phyloP scores from a whole-genome alignment of 306 rosid species.

The Acacia crassicarpa region DNA sequence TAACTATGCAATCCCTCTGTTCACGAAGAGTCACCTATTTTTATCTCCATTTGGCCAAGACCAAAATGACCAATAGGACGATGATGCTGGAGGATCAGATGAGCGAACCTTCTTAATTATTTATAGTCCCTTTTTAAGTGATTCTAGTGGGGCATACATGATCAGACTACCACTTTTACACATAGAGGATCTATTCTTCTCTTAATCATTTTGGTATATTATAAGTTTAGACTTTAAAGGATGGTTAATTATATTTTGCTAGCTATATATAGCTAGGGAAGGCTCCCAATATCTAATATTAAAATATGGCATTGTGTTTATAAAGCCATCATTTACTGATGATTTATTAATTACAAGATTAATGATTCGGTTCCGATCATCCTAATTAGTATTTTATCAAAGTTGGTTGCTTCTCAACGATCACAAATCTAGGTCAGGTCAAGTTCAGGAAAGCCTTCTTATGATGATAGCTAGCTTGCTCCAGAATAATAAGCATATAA shows the following conservation, averaged over 20 bases:
- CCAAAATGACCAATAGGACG: constrained; percentile 15
- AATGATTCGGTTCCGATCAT: background rate
- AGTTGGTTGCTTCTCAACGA: constrained; percentile 1
- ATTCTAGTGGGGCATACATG: constrained; percentile 48
- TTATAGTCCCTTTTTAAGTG: constrained; percentile 30
- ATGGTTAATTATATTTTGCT: background rate
- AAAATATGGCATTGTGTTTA: background rate
- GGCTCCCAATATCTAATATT: background rate
- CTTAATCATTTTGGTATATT: constrained; percentile 44
- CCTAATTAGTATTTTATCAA: background rate
- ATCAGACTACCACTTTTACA: constrained; percentile 37
- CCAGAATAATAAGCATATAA: background rate
- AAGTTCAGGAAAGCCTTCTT: background rate
- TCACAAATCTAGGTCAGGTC: background rate
- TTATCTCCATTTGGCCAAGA: constrained; percentile 24
- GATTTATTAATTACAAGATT: background rate
- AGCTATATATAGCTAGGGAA: background rate
- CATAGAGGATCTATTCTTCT: constrained; percentile 48
- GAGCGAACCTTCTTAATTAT: constrained; percentile 25
- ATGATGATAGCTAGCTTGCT: background rate
- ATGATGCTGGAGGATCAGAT: constrained; percentile 34
- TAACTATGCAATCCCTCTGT: constrained; percentile 35
- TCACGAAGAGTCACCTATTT: constrained; percentile 48
- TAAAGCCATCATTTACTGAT: background rate
- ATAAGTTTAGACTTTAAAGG: constrained; percentile 16